Conservation (phyloP, 2,329 filamentous ascomycete species). For the Macroventuria anomochaeta region DNA sequence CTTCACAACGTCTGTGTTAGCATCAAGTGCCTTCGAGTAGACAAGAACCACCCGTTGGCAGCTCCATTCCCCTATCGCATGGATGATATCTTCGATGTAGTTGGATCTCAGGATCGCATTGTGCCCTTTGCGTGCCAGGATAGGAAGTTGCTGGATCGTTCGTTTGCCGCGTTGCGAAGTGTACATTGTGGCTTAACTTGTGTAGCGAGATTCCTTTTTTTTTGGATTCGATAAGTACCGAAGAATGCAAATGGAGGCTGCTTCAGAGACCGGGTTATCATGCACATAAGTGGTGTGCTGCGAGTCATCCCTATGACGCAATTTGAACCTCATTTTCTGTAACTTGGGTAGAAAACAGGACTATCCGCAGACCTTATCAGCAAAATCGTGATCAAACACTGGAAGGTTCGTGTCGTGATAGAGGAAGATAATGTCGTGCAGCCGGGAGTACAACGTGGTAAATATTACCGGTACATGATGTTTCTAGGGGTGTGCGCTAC, state of each 20-base stretch:
- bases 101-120: slow-evolving; percentile 27
- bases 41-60: slow-evolving; percentile 27
- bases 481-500: neutral
- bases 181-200: neutral
- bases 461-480: neutral
- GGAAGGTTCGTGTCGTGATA: neutral
- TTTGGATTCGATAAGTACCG: too few relatives aligned
- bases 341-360: neutral
- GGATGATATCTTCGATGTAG: slow-evolving; percentile 25
- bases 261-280: neutral
- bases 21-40: slow-evolving; percentile 29
- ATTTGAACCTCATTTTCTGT: slow-evolving; percentile 2
- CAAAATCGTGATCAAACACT: neutral
- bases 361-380: neutral
- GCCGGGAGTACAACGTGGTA: neutral
- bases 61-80: slow-evolving; percentile 24
- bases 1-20: slow-evolving; percentile 25
- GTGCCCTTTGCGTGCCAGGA: slow-evolving; percentile 21
- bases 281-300: neutral
- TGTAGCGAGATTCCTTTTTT: too few relatives aligned
- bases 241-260: too few relatives aligned
- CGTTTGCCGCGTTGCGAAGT: slow-evolving; percentile 11
- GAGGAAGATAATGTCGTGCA: neutral
- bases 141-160: slow-evolving; percentile 30
- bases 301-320: neutral